Conservation (phyloP, 169 alveolate genomes). For the Plasmodium reichenowi region DNA sequence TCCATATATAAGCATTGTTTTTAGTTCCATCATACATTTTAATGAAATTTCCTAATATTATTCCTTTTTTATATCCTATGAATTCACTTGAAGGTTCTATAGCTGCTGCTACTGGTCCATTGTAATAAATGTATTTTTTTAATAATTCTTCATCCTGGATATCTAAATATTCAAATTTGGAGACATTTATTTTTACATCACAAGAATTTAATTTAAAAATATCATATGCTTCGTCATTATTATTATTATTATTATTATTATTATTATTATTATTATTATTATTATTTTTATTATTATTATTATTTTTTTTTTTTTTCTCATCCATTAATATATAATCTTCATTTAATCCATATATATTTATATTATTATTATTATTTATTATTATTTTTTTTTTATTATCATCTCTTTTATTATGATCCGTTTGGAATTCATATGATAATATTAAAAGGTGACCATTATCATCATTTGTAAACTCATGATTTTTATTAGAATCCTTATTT, state of each 20-base stretch:
- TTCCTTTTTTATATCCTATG: slow-evolving; percentile 37
- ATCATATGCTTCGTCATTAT: not conserved
- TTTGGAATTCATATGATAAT: not conserved
- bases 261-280: slow-evolving; percentile 13
- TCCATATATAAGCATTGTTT: slow-evolving; percentile 71
- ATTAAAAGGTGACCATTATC: not conserved
- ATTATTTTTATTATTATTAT: slow-evolving; percentile 4
- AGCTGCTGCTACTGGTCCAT: slow-evolving; percentile 77
- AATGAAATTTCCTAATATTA: slow-evolving; percentile 39
- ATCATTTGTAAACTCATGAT: not conserved
- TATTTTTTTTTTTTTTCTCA: not conserved
- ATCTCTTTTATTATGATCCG: not conserved
- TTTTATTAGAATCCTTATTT: not conserved
- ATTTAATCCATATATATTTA: not conserved
- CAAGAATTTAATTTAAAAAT: slow-evolving; percentile 7
- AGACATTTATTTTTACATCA: slow-evolving; percentile 50
- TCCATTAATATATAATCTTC: slow-evolving; percentile 19
- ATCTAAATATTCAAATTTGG: slow-evolving; percentile 55
- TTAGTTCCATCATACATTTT: slow-evolving; percentile 65
- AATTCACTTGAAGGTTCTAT: slow-evolving; percentile 62
- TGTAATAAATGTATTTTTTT: slow-evolving; percentile 53
- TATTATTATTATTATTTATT: not conserved
- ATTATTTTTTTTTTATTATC: not conserved
- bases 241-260: slow-evolving; percentile 1
- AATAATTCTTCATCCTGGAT: slow-evolving; percentile 67